Base-by-base conservation (phyloP, 2,329 filamentous ascomycete genomes). In the Fusarium circinatum region DNA sequence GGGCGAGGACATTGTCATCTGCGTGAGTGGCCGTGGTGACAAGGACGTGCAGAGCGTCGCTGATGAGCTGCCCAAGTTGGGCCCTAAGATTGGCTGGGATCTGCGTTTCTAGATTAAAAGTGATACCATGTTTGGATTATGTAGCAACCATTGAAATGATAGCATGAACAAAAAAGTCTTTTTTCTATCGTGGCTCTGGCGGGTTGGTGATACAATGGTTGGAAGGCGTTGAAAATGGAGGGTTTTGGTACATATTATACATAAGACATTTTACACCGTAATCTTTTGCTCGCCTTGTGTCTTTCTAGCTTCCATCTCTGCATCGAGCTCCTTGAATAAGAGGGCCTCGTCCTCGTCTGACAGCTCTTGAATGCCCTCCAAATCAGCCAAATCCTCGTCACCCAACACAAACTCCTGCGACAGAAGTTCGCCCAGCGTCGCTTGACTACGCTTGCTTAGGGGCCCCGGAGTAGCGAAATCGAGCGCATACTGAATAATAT, bases 11-110 rank as follows among this genome's bases (percentile, higher is more conserved):
- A 85, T 99, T 34, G 96, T 99, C 68, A 95, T 99, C 72, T 98
- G 96, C 84, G 83, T 99, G 42, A 97, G 93, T 80, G 96, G 96
- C 14, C 88, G 96, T 77, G 96, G 96, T 72, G 96, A 99, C 84
- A 99, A 99, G 90, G 96, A 99, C 80, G 96, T 99, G 67, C 95
- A 99, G 89, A 97, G 94, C 79, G 96, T 99, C 58, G 96, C 96
- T 1, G 96, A 99, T 80, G 94, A 97, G 84, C 85, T 99, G 80
- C 96, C 96, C 24, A 93, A 89, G 76, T 83, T 99, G 71, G 96
- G 96, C 1, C 96, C 96, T 13, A 87, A 93, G 86, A 98, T 99
- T 83, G 94, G 89, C 65, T 92, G 90, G 90, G 90, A 92, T 76
- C 80, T 92, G 77, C 86, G 90, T 39, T 92, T 92, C 60, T 75